Percentiles rank a stretch among this genome's conserved stretches.
Conservation (phyloP, 768 basidiomycete species). For the Termitomyces sp. region DNA sequence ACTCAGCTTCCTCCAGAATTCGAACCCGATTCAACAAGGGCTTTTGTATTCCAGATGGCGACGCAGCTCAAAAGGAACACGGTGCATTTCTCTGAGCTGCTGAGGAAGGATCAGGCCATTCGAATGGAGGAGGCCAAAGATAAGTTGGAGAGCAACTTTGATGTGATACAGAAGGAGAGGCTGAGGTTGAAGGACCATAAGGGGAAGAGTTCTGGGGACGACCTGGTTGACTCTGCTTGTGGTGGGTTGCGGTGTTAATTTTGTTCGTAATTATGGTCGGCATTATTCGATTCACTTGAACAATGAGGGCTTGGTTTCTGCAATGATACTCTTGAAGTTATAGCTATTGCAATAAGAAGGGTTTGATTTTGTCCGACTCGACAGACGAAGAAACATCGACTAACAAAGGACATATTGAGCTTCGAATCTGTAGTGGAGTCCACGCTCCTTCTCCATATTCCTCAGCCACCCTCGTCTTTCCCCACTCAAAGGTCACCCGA, state of each 20-base stretch:
- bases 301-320: background rate
- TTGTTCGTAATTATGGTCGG: conserved; percentile 73
- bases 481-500: conserved; percentile 52
- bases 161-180: conserved; percentile 65
- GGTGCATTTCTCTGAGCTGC: conserved; percentile 66
- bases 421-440: background rate
- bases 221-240: conserved; percentile 57
- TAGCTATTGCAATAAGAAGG: background rate
- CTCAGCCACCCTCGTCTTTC: background rate
- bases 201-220: conserved; percentile 63
- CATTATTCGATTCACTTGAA: conserved; percentile 54
- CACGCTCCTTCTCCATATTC: background rate
- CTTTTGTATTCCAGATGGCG: conserved; percentile 86
- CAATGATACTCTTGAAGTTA: background rate
- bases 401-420: background rate
- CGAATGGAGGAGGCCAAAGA: conserved; percentile 63
- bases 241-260: conserved; percentile 54
- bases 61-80: conserved; percentile 84
- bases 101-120: conserved; percentile 74
- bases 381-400: background rate
- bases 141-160: conserved; percentile 74
- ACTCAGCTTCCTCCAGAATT: conserved; percentile 43
- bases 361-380: background rate
- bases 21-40: conserved; percentile 68
- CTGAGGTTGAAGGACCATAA: conserved; percentile 58